Base-by-base conservation (phyloP, 2,329 filamentous ascomycete genomes). In the Amauroascus verrucosus region DNA sequence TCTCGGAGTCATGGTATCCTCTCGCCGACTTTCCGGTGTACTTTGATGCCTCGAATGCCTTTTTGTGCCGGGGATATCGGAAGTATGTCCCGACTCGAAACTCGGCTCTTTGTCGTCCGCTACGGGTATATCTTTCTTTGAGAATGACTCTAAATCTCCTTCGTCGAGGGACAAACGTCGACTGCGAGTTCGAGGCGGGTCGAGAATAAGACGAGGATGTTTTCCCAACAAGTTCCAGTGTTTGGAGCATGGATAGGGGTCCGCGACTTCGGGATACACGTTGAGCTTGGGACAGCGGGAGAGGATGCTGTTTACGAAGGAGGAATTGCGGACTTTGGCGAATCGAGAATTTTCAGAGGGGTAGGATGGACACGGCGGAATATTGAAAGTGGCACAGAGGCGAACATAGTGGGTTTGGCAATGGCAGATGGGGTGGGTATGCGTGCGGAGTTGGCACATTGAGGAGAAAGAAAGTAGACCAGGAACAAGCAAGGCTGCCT, bases 391-490 rank as follows among this genome's bases (percentile, higher is more conserved):
- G 20, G 20, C 41, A 53, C 56, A 60, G 48, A 59, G 32, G 43
- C 46, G 54, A 37, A 60, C 51, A 20, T 59, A 24, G 33, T 59
- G 37, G 18, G 54, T 50, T 33, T 50, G 49, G 51, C 58, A 60
- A 16, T 48, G 44, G 52, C 58, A 58, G 33, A 54, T 47, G 22
- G 44, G 47, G 55, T 60, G 56, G 33, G 49, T 24, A 33, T 59
- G 56, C 13, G 53, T 54, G 37, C 57, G 56, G 33, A 55, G 51
- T 32, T 52, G 40, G 46, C 59, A 60, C 57, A 60, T 60, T 20
- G 24, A 14, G 33, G 14, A 35, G 33, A 35, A 13, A 13, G 14
- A 13, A 35, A 30, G 26, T 30, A 30, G 26, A 30, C 9, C 9
- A 30, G 26, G n/a, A n/a, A n/a, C n/a, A 30, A 9, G 26, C 9